Conservation (phyloP, 495 filamentous ascomycete species). For the Lophium mytilinum region DNA sequence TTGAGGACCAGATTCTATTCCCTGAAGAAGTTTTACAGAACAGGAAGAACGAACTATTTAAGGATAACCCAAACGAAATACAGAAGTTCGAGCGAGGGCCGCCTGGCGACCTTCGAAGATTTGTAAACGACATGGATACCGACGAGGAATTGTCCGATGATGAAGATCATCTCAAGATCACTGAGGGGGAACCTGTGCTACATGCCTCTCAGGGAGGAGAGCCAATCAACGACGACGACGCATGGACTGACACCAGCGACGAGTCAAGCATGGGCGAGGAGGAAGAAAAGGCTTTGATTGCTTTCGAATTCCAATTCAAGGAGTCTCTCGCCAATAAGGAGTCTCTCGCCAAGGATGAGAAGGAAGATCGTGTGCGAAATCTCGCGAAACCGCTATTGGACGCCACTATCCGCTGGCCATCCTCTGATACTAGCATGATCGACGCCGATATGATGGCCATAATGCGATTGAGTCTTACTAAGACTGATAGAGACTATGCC, state of each 20-base stretch:
- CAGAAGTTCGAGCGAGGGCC: slow-evolving; percentile 26
- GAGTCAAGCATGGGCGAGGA: slow-evolving; percentile 3
- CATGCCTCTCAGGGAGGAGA: not conserved
- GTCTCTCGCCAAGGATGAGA: not conserved
- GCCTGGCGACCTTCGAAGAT: slow-evolving; percentile 24
- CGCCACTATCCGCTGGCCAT: no score
- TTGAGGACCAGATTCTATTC: slow-evolving; percentile 42
- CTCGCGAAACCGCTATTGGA: not conserved
- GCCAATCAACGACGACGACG: not conserved
- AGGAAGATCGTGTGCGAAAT: not conserved
- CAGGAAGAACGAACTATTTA: slow-evolving; percentile 31
- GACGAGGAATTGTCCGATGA: slow-evolving; percentile 14
- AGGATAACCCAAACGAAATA: slow-evolving; percentile 34
- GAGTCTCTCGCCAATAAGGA: not conserved
- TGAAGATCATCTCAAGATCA: slow-evolving; percentile 14
- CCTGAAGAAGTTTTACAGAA: slow-evolving; percentile 32
- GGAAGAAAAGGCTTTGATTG: slow-evolving; percentile 7
- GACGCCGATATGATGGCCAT: not conserved
- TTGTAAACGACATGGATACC: slow-evolving; percentile 27
- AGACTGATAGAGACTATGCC: slow-evolving; percentile 1
- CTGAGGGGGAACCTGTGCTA: not conserved
- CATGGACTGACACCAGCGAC: not conserved
- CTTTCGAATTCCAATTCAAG: not conserved
- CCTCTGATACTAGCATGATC: not conserved
- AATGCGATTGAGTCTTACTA: slow-evolving; percentile 1